These are phyloP conservation scores for Leavenworthia alabamica DNA, from an alignment of 345 rosid genomes.

Conservation along the genomic window DNA sequence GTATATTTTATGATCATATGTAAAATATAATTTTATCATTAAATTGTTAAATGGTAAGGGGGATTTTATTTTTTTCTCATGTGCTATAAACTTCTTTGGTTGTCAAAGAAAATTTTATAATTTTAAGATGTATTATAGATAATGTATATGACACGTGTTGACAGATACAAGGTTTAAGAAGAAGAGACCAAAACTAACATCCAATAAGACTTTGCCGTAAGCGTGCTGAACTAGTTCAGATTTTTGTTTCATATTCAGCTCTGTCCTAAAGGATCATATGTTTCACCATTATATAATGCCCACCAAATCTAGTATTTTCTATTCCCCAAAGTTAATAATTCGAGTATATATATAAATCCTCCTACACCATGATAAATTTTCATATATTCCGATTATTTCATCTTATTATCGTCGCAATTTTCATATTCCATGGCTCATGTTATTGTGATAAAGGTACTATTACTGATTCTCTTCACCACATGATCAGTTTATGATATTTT, in stretches of 20 bases:
- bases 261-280: background rate
- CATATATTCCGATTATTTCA: background rate
- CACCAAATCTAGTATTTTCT: background rate
- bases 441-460: conserved; percentile 15
- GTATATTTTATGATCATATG: too few relatives aligned
- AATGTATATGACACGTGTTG: background rate
- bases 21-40: too few relatives aligned
- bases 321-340: too few relatives aligned
- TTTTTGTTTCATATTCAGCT: background rate
- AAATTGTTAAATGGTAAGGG: too few relatives aligned
- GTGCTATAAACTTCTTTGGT: too few relatives aligned
- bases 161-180: background rate
- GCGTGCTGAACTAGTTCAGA: background rate
- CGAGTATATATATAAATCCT: too few relatives aligned
- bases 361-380: background rate
- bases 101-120: too few relatives aligned
- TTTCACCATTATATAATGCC: background rate
- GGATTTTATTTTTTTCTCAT: too few relatives aligned
- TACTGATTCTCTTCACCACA: too few relatives aligned
- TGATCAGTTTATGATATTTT: background rate
- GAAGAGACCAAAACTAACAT: background rate
- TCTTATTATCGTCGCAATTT: background rate
- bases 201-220: conserved; percentile 2
- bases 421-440: conserved; percentile 12
- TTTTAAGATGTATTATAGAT: too few relatives aligned